Percentiles rank a stretch among this genome's conserved stretches.
Evolutionary conservation across 129 eudicot genomes (phyloP).

Genomic region (Oenanthe sinensis): DNA sequence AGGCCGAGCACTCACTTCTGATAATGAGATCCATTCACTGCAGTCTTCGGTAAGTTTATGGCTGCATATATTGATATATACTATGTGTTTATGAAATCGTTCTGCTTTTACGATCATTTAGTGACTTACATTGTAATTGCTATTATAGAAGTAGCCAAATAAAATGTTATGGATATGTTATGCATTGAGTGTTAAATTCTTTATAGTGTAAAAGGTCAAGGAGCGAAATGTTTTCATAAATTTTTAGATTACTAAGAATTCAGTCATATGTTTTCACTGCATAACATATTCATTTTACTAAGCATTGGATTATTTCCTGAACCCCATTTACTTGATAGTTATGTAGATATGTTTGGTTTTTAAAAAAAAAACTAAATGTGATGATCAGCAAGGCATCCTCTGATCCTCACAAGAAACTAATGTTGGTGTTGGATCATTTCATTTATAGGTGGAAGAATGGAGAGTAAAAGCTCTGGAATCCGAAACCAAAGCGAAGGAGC

Average conservation of each 20-base stretch:
- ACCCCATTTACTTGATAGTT: too few species aligned
- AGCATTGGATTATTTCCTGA: too few species aligned
- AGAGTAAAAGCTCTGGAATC: conserved; percentile 47
- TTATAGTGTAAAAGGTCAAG: too few species aligned
- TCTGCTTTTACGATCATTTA: neutral
- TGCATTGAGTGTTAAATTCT: too few species aligned
- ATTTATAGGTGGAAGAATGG: conserved; percentile 72
- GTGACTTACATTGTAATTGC: neutral
- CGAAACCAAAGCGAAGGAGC: conserved; percentile 42
- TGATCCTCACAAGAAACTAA: neutral
- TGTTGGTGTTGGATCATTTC: neutral
- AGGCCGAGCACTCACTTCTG: conserved; percentile 35
- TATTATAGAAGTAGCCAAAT: neutral
- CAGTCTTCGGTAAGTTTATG: conserved; percentile 23
- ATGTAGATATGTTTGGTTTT: too few species aligned
- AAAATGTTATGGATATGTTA: too few species aligned
- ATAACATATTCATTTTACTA: too few species aligned
- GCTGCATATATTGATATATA: neutral
- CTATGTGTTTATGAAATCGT: neutral
- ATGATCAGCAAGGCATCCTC: neutral
- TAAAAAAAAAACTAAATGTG: too few species aligned
- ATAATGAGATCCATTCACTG: conserved; percentile 26
- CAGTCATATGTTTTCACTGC: too few species aligned
- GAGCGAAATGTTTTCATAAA: too few species aligned
- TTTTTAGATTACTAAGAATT: too few species aligned